Evolutionary conservation across 1,284 basidiomycete genomes (phyloP), one percentile per base, ranked within the genome.

Genomic region (Ceratobasidium papillatum): DNA sequence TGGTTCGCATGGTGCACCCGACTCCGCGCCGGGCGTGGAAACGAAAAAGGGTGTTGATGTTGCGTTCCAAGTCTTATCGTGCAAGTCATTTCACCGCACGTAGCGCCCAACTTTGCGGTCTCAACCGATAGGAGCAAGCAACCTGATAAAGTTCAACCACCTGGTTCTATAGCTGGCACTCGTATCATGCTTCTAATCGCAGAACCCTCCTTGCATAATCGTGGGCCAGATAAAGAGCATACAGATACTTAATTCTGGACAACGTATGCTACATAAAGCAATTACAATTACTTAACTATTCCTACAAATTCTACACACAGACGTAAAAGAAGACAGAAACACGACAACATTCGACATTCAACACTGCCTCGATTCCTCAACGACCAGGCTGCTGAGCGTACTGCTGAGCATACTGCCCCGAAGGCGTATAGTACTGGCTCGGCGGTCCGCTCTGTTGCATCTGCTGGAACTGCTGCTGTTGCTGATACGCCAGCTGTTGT

Each of bases 401-500:
- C 36, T 73, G 69, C 49, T 73, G 69, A n/a, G 69, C 59, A 45
- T 73, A 73, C 45, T 73, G 69, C 30, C 69, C 69, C 25, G 54
- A 59, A 25, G 69, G 69, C 19, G 69, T 73, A 43, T 73, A 73
- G 58, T 73, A 73, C 30, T 73, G 69, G 45, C 58, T 73, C 0
- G 69, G 69, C 22, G 69, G 69, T 0, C 69, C 69, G 43, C 69
- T 73, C 59, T 49, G 69, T 47, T 74, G 73, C 73, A 56, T 54
- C 52, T 65, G 63, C 32, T 78, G 77, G n/a, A 74, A 58, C 73
- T 78, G 78, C 41, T 77, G 77, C 61, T 87, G 86, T 47, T 82
- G 81, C 19, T 73, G 69, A 17, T 62, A 73, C 47, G 69, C 69
- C 43, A 73, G 9, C 75, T 84, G 82, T 43, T 82, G 83, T 74